These are phyloP conservation scores for Metschnikowia matae DNA, from an alignment of 805 yeast species.

Conservation along the genomic window DNA sequence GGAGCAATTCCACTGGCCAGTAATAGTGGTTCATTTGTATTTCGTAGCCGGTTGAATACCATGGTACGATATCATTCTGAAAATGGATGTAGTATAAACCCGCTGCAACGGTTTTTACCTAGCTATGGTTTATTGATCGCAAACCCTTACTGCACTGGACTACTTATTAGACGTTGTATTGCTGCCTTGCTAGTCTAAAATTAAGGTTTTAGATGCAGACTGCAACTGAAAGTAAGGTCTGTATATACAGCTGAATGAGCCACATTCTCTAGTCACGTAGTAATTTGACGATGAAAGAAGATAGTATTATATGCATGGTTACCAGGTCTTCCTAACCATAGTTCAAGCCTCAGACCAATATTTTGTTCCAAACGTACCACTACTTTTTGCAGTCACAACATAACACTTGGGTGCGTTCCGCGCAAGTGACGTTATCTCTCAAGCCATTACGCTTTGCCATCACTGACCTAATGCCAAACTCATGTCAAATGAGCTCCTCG, in stretches of 20 bases:
- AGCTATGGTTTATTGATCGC: background rate
- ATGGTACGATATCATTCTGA: background rate
- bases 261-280: background rate
- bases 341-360: background rate
- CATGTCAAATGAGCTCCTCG: slow-evolving; percentile 14
- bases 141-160: background rate
- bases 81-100: background rate
- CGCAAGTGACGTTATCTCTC: background rate
- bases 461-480: background rate
- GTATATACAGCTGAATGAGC: background rate
- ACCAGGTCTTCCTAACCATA: background rate
- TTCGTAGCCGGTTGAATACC: background rate
- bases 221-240: background rate
- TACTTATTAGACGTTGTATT: background rate
- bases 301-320: too few species aligned
- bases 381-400: slow-evolving; percentile 1
- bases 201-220: background rate
- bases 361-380: background rate
- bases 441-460: background rate
- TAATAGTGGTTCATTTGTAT: background rate
- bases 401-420: background rate
- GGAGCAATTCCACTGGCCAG: background rate
- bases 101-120: background rate
- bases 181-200: background rate
- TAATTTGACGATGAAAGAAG: too few species aligned